Conservation (phyloP, 306 rosid genomes). For the Glycyrrhiza uralensis region DNA sequence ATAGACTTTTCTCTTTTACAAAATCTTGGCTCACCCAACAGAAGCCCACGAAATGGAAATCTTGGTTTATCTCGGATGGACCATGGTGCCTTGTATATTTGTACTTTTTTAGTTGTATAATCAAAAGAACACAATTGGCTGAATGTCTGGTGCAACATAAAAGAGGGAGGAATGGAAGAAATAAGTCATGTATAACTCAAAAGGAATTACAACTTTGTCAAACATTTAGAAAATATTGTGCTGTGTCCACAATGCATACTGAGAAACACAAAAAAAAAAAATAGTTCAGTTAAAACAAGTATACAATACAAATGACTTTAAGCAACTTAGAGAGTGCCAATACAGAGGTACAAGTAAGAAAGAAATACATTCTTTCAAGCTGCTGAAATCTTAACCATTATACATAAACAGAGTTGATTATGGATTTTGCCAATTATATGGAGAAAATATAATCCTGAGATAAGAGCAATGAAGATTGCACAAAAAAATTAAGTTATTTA, state of each 20-base stretch:
- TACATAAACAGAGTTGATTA: background rate
- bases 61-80: slow-evolving; percentile 79
- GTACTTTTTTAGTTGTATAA: slow-evolving; percentile 62
- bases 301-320: background rate
- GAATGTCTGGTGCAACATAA: slow-evolving; percentile 68
- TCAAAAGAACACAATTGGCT: slow-evolving; percentile 89
- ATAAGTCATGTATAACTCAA: background rate
- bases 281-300: background rate
- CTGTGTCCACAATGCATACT: background rate
- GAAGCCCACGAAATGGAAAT: slow-evolving; percentile 82
- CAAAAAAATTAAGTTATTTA: too few relatives aligned
- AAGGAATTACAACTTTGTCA: background rate
- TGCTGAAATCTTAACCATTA: slow-evolving; percentile 6
- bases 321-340: background rate
- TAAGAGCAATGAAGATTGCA: background rate
- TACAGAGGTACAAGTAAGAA: slow-evolving; percentile 7
- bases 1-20: slow-evolving; percentile 1
- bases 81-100: slow-evolving; percentile 80
- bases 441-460: background rate
- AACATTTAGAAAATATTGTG: slow-evolving; percentile 1
- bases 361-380: background rate
- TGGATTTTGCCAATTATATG: background rate
- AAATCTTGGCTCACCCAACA: slow-evolving; percentile 61
- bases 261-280: background rate
- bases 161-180: slow-evolving; percentile 19